Conservation (phyloP, 2,329 filamentous ascomycete species). For the Aspergillus ochraceus region DNA sequence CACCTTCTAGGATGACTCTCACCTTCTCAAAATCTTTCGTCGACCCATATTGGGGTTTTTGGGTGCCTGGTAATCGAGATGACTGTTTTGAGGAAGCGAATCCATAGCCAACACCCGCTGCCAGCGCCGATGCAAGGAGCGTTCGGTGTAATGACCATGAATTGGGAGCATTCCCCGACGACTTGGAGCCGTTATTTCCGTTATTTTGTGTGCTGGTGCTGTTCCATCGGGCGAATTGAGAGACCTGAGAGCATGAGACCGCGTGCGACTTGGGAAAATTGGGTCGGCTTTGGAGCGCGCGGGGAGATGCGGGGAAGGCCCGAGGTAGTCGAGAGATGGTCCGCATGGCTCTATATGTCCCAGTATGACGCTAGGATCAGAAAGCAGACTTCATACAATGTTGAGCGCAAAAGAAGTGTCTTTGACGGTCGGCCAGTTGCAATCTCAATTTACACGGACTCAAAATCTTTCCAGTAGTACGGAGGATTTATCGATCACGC, state of each 20-base stretch:
- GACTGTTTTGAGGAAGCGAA: slow-evolving; percentile 46
- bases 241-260: slow-evolving; percentile 5
- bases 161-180: slow-evolving; percentile 14
- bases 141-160: slow-evolving; percentile 51
- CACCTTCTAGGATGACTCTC: neutral
- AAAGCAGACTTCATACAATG: neutral
- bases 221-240: slow-evolving; percentile 17
- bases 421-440: neutral
- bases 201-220: slow-evolving; percentile 14
- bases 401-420: too few relatives aligned
- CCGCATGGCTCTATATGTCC: slow-evolving; percentile 23
- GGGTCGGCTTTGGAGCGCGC: slow-evolving; percentile 23
- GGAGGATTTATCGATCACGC: neutral
- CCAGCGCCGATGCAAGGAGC: slow-evolving; percentile 50
- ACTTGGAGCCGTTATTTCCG: slow-evolving; percentile 14
- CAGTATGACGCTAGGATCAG: too few relatives aligned
- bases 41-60: slow-evolving; percentile 39
- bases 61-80: slow-evolving; percentile 14
- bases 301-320: slow-evolving; percentile 28
- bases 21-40: slow-evolving; percentile 42
- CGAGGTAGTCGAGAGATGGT: slow-evolving; percentile 20
- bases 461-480: neutral
- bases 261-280: slow-evolving; percentile 13
- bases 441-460: neutral
- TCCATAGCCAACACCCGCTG: slow-evolving; percentile 54